Percentiles rank a stretch among this genome's conserved stretches.
phyloP scores from a whole-genome alignment of 2,329 filamentous ascomycete genomes.

The Colletotrichum tamarilloi region DNA sequence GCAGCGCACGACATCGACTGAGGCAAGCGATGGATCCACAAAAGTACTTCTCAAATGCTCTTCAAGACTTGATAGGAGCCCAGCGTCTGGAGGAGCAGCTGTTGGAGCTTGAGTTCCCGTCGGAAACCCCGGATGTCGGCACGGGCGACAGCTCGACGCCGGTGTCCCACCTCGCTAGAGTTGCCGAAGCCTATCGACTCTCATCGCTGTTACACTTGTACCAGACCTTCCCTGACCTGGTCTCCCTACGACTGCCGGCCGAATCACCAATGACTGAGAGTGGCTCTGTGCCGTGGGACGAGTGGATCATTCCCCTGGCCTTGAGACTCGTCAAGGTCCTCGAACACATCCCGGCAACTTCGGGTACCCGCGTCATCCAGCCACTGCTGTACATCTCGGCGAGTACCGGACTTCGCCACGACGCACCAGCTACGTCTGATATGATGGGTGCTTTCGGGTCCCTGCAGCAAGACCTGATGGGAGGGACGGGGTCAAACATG shows the following conservation, averaged over 20 bases:
- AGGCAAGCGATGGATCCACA: constrained; percentile 39
- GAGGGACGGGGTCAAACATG: constrained; percentile 4
- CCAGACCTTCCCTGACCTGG: constrained; percentile 50
- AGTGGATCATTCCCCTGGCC: constrained; percentile 49
- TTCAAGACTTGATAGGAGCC: constrained; percentile 47
- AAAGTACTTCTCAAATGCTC: constrained; percentile 40
- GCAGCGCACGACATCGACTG: constrained; percentile 45
- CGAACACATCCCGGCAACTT: constrained; percentile 47
- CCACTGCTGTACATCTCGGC: constrained; percentile 51
- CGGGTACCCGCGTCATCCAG: constrained; percentile 50
- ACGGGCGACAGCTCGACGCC: constrained; percentile 44
- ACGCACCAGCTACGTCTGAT: constrained; percentile 25
- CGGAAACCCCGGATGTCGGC: constrained; percentile 38
- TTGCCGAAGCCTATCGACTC: constrained; percentile 51
- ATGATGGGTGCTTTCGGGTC: constrained; percentile 12
- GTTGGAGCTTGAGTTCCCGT: constrained; percentile 43
- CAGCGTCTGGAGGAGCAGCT: constrained; percentile 48
- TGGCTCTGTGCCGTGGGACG: constrained; percentile 45
- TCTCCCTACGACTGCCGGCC: constrained; percentile 43
- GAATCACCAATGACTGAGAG: constrained; percentile 27
- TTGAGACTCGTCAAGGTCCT: constrained; percentile 46
- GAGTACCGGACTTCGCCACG: constrained; percentile 46
- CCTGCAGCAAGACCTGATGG: constrained; percentile 31
- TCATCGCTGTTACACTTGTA: constrained; percentile 52
- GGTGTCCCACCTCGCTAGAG: constrained; percentile 44